Base-by-base conservation (phyloP, 2,329 filamentous ascomycete species). In the Stachybotrys elegans region DNA sequence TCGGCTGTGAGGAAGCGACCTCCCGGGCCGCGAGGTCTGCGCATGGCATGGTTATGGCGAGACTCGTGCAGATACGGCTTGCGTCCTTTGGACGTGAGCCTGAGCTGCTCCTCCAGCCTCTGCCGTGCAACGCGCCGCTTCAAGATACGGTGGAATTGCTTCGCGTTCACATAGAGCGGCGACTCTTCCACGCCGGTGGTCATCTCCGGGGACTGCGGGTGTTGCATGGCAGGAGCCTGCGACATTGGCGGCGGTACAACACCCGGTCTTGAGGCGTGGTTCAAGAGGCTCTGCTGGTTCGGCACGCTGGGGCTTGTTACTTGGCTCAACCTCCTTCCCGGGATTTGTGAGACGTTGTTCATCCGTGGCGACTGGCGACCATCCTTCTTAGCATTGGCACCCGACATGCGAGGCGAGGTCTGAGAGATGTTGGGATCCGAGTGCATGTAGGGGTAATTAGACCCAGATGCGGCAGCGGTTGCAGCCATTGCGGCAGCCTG, bases 11-110 rank as follows among this genome's bases (percentile, higher is more conserved):
- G 71, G 75, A 98, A 98, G 20, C 93, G 84, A 19, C 93, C 93
- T 43, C 93, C 93, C 1, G 93, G 93, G 14, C 93, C 93, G 61
- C 93, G 82, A 22, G 93, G 93, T 57, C 93, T 77, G 46, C 93
- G 83, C 93, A 98, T 98, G 9, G 93, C 93, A 66, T 98, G 93
- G 60, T 97, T 97, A 66, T 98, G 93, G 59, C 93, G 80, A 21
- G 92, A 97, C 63, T 98, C 93, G 68, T 98, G 93, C 23, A 98
- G 76, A 59, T 98, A 98, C 4, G 93, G 93, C 69, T 96, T 97
- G 27, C 93, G 83, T 21, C 92, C 92, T 69, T 98, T 98, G 9
- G 86, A 94, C 0, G 93, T 97, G 46, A 97, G 71, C 34, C 93
- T 82, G 35, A 98, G 70, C 43, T 91, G 88, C 64, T 98, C 93